phyloP scores from a whole-genome alignment of 208 protist genomes.

The Leishmania amazonensis region DNA sequence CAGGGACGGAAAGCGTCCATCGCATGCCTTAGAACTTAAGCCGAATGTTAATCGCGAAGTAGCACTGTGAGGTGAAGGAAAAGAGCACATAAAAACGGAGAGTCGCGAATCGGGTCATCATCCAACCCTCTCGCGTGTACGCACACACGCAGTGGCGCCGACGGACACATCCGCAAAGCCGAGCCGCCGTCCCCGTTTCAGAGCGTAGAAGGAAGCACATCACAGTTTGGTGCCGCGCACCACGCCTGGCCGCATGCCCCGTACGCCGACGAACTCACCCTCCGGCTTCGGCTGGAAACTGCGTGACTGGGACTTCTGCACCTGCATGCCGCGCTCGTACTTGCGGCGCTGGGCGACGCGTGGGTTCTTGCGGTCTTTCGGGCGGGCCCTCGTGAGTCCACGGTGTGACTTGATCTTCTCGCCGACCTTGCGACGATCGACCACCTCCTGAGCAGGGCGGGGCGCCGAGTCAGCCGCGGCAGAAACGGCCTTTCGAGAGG shows the following conservation, averaged over 20 bases:
- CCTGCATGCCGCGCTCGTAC: slow-evolving; percentile 84
- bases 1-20: neutral
- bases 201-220: neutral
- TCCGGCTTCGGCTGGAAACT: slow-evolving; percentile 80
- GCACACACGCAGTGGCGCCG: neutral
- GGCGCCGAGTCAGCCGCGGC: slow-evolving; percentile 8
- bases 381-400: slow-evolving; percentile 85
- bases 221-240: slow-evolving; percentile 54
- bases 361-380: slow-evolving; percentile 91
- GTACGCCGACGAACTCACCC: slow-evolving; percentile 82
- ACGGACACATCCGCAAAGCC: neutral
- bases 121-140: neutral
- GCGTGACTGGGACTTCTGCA: slow-evolving; percentile 84
- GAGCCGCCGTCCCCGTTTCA: neutral
- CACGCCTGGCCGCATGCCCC: slow-evolving; percentile 72
- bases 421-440: slow-evolving; percentile 79
- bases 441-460: slow-evolving; percentile 47
- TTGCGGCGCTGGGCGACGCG: slow-evolving; percentile 88
- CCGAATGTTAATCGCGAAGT: slow-evolving; percentile 9
- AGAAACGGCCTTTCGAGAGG: slow-evolving; percentile 21
- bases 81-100: neutral
- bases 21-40: slow-evolving; percentile 6
- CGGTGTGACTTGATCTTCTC: slow-evolving; percentile 91
- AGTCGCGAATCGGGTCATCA: neutral
- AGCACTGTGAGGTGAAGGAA: neutral